Conservation (phyloP, 192 early-diverging fungal species). For the Coemansia sp. region DNA sequence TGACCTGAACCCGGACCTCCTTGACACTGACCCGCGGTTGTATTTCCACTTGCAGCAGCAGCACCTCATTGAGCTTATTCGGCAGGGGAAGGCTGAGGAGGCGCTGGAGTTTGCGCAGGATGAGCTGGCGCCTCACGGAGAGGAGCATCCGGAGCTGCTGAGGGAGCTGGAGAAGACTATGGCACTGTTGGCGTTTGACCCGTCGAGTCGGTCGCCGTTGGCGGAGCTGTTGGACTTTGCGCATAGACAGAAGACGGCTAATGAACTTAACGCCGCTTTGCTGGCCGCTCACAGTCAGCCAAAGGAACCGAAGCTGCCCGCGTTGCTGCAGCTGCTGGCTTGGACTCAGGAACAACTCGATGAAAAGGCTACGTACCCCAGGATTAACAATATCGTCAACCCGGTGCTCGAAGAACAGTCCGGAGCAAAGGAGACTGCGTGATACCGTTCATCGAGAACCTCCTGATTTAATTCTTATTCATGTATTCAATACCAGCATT, state of each 20-base stretch:
- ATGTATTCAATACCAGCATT: neutral
- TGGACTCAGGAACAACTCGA: slow-evolving; percentile 94
- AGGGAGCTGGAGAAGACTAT: slow-evolving; percentile 94
- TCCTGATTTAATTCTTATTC: neutral
- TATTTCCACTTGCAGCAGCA: slow-evolving; percentile 98
- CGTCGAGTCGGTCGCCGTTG: slow-evolving; percentile 62
- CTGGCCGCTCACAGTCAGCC: slow-evolving; percentile 88
- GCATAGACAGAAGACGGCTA: slow-evolving; percentile 89
- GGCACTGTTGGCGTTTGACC: slow-evolving; percentile 94
- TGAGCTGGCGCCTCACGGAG: slow-evolving; percentile 95
- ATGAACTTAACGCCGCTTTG: slow-evolving; percentile 92
- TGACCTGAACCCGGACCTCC: slow-evolving; percentile 96
- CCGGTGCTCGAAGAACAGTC: slow-evolving; percentile 61
- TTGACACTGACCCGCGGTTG: slow-evolving; percentile 90
- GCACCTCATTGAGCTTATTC: slow-evolving; percentile 92
- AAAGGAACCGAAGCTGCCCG: slow-evolving; percentile 90
- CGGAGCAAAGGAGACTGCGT: neutral
- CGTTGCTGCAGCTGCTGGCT: slow-evolving; percentile 84
- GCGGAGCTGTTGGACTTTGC: slow-evolving; percentile 81
- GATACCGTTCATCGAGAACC: neutral
- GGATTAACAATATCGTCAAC: slow-evolving; percentile 80
- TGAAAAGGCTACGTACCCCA: slow-evolving; percentile 78
- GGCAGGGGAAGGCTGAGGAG: slow-evolving; percentile 71
- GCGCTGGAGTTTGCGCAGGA: slow-evolving; percentile 97
- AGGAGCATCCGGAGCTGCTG: slow-evolving; percentile 94